Evolutionary conservation across 257 asterid genomes (phyloP), one percentile per base, ranked within the genome.

Genomic region (Plantago ovata): DNA sequence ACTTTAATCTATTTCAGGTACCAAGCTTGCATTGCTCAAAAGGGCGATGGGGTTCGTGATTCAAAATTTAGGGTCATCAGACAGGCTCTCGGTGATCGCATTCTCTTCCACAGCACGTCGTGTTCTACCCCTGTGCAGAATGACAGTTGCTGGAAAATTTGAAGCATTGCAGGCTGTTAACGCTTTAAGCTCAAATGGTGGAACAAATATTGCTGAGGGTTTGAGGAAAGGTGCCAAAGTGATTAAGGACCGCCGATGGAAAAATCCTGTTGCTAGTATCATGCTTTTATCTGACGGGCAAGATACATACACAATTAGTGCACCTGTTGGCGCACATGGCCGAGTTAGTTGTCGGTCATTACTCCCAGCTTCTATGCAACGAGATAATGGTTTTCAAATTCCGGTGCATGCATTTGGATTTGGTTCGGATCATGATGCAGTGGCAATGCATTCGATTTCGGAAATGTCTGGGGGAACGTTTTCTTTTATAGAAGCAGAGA

Each of bases 21-120:
- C 94, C 45, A 92, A 92, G 79, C 86, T 92, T 1, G 95, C 96
- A 0, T 65, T 92, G 70, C 83, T 92, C 1, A 92, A 92, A 73
- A 82, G 81, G 45, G 98, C 98, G 8, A 84, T 92, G 96, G 96
- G 96, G 10, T 92, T 88, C 10, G 95, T 92, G 16, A 88, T 88
- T 62, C 95, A 85, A 64, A 79, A 73, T 67, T 65, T 92, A 14
- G 91, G 96, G 18, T 83, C 96, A 23, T 75, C 77, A 0, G 99
- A 93, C 63, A 71, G 99, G 81, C 94, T 93, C 44, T 89, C 96
- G 0, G 94, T 93, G 14, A 67, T 93, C 11, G 89, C 95, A 50
- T 93, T 93, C 76, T 93, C 97, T 21, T 84, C 96, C 36, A 68
- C 84, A 11, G 95, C 99, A 10, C 87, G 83, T 0, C 94, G 99